Percentiles rank a stretch among this genome's conserved stretches.
phyloP scores from a whole-genome alignment of 2,329 filamentous ascomycete genomes.

The Paracorniculantispora psalliotae region DNA sequence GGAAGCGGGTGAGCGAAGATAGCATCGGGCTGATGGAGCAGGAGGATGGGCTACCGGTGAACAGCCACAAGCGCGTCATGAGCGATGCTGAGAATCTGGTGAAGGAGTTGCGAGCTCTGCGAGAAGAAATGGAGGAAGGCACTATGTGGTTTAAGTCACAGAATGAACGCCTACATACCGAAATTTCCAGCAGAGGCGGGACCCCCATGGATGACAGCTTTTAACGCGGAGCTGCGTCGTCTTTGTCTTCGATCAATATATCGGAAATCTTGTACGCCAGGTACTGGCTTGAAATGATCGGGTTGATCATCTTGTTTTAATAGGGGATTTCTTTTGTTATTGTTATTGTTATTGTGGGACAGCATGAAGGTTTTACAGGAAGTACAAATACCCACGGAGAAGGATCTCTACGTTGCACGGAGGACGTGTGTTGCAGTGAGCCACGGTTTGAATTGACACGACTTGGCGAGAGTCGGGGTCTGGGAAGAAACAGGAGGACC shows the following conservation, averaged over 20 bases:
- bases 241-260: background rate
- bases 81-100: conserved; percentile 37
- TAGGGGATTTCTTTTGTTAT: background rate
- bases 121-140: conserved; percentile 42
- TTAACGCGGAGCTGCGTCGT: conserved; percentile 16
- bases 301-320: background rate
- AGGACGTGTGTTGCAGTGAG: background rate
- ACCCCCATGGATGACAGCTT: conserved; percentile 32
- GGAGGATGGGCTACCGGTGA: conserved; percentile 15
- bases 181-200: conserved; percentile 28
- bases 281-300: background rate
- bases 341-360: background rate
- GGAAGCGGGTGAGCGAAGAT: conserved; percentile 28
- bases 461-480: background rate
- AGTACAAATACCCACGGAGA: conserved; percentile 1
- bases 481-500: background rate
- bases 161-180: conserved; percentile 37
- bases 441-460: background rate
- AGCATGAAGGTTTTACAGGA: background rate
- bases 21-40: conserved; percentile 14
- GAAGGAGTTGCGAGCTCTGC: conserved; percentile 36
- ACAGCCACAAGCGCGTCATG: conserved; percentile 36
- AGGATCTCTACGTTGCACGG: background rate
- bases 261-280: background rate
- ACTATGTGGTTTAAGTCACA: conserved; percentile 44